These are phyloP conservation scores for Exophiala phaeomuriformis DNA, from an alignment of 2,329 filamentous ascomycete species.

Conservation along the genomic window DNA sequence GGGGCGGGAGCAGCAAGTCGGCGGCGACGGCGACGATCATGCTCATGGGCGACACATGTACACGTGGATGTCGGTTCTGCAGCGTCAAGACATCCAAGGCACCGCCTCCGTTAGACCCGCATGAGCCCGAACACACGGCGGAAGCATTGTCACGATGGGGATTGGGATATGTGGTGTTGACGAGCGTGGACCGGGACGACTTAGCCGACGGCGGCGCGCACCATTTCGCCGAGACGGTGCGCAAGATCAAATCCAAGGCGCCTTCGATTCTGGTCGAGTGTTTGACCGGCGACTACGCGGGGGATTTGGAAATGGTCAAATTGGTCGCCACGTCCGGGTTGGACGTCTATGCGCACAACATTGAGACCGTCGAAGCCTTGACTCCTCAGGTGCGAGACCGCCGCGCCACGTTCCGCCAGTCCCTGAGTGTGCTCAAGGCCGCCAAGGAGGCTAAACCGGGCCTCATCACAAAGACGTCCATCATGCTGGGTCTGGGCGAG, in stretches of 20 bases:
- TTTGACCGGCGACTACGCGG: constrained; percentile 70
- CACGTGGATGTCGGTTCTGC: constrained; percentile 92
- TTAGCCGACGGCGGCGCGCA: constrained; percentile 76
- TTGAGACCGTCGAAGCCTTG: constrained; percentile 87
- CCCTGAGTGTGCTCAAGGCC: constrained; percentile 66
- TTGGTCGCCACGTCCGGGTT: constrained; percentile 79
- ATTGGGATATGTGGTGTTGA: constrained; percentile 90
- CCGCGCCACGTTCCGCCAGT: constrained; percentile 81
- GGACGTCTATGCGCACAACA: constrained; percentile 94
- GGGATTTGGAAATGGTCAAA: constrained; percentile 78
- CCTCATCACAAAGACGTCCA: constrained; percentile 95
- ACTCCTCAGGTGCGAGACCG: constrained; percentile 87
- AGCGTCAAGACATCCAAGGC: constrained; percentile 80
- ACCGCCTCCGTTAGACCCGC: constrained; percentile 76
- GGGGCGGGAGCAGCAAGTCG: constrained; percentile 82
- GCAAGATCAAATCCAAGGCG: constrained; percentile 77
- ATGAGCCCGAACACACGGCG: constrained; percentile 94
- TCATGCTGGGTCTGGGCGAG: constrained; percentile 95
- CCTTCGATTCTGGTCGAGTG: constrained; percentile 41
- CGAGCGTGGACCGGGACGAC: constrained; percentile 89
- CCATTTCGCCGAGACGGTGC: constrained; percentile 90
- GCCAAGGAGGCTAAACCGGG: constrained; percentile 70
- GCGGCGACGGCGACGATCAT: constrained; percentile 97
- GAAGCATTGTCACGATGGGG: constrained; percentile 92
- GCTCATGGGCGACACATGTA: constrained; percentile 98